phyloP scores from a whole-genome alignment of 1,284 basidiomycete species.

The Ceratobasidium sp. region DNA sequence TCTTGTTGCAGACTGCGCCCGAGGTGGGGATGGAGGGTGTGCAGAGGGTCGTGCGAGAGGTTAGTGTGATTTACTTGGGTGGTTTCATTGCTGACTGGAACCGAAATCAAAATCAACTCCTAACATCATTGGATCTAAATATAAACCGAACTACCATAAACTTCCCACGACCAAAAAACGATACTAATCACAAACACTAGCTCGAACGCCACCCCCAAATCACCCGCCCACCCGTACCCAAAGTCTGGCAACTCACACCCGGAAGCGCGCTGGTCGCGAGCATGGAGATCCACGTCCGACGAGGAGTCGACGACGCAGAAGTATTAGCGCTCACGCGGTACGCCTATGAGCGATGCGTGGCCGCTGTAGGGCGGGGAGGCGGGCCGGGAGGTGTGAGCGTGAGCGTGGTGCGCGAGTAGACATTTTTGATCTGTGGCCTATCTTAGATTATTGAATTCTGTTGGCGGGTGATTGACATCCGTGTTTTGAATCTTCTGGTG shows the following conservation, averaged over 20 bases:
- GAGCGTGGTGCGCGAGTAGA: conserved; percentile 43
- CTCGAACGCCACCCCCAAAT: conserved; percentile 81
- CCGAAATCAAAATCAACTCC: no score
- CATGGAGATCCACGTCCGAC: conserved; percentile 75
- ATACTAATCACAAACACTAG: conserved; percentile 49
- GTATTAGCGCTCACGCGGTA: conserved; percentile 73
- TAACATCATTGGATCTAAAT: no score
- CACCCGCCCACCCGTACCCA: conserved; percentile 76
- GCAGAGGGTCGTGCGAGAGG: conserved; percentile 78
- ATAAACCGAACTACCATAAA: no score
- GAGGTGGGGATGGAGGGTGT: conserved; percentile 77
- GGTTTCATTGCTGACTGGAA: neutral
- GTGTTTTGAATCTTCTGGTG: no score
- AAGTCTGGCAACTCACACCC: conserved; percentile 84
- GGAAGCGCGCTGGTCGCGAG: conserved; percentile 69
- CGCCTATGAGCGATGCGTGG: conserved; percentile 62
- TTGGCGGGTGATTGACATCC: no score
- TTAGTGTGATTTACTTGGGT: conserved; percentile 51
- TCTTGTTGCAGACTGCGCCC: conserved; percentile 87
- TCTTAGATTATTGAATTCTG: no score
- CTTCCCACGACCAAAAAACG: neutral
- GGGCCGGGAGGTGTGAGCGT: conserved; percentile 44
- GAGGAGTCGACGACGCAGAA: conserved; percentile 73
- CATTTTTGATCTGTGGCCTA: no score
- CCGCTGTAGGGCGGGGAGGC: conserved; percentile 43